These are phyloP conservation scores for Chytridium lagenaria DNA, from an alignment of 371 early-diverging fungal genomes.

Conservation along the genomic window DNA sequence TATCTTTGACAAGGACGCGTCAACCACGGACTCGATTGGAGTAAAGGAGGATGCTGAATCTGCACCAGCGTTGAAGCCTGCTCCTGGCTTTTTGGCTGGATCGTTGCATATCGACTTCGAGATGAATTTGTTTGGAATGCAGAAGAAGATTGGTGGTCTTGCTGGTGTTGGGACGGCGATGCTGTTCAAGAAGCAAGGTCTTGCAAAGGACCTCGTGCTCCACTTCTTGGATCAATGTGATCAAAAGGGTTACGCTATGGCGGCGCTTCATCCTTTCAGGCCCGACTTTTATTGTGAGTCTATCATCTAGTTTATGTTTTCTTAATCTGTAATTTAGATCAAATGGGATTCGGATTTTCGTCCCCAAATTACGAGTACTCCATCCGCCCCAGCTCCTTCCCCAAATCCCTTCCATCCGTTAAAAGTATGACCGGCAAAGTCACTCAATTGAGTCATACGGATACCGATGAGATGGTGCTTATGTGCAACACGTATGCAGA, in stretches of 20 bases:
- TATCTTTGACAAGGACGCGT: background rate
- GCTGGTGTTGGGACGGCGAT: constrained; percentile 22
- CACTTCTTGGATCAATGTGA: constrained; percentile 21
- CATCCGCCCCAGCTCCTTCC: constrained; percentile 19
- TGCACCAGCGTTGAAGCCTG: background rate
- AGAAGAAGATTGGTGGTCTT: constrained; percentile 18
- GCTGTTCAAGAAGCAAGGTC: constrained; percentile 27
- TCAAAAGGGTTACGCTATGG: constrained; percentile 17
- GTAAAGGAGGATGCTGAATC: background rate
- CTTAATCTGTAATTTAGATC: background rate
- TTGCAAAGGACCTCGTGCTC: constrained; percentile 22
- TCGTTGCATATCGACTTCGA: constrained; percentile 16
- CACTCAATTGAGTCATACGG: background rate
- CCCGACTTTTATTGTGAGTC: constrained; percentile 26
- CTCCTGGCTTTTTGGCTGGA: constrained; percentile 21
- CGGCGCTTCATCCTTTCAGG: constrained; percentile 28
- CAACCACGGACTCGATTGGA: background rate
- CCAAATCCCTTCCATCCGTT: background rate
- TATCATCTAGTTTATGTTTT: background rate
- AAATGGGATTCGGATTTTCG: constrained; percentile 28
- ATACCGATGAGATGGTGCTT: constrained; percentile 19
- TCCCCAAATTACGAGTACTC: constrained; percentile 23
- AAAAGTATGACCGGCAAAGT: background rate
- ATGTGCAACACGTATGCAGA: constrained; percentile 19
- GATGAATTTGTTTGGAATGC: constrained; percentile 23